A percentile compares a stretch with the other conserved stretches of the same genome.
phyloP scores from a whole-genome alignment of 768 basidiomycete species.

The Xerocomellus intermedius region DNA sequence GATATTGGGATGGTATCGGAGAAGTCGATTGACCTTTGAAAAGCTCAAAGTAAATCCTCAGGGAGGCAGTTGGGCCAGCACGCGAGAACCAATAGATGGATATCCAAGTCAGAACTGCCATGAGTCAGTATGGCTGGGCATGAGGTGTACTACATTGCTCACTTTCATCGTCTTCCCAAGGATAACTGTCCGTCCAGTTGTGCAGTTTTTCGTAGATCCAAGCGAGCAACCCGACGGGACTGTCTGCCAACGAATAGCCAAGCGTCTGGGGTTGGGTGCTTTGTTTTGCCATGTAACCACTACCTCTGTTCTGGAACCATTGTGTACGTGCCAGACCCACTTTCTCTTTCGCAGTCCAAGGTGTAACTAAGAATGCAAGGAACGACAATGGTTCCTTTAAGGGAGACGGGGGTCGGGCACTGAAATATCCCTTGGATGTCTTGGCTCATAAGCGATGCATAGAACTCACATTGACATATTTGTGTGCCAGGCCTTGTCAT shows the following conservation, averaged over 20 bases:
- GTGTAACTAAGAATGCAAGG: constrained; percentile 27
- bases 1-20: not conserved
- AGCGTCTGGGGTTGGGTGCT: constrained; percentile 50
- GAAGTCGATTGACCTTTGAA: not conserved
- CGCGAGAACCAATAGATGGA: constrained; percentile 60
- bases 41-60: constrained; percentile 58
- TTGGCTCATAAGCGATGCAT: not conserved
- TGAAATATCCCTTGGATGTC: not conserved
- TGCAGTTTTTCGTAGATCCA: constrained; percentile 57
- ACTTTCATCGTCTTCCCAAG: constrained; percentile 59
- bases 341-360: constrained; percentile 29
- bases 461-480: constrained; percentile 42
- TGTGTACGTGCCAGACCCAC: constrained; percentile 18
- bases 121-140: not conserved
- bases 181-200: constrained; percentile 50
- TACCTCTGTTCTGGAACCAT: constrained; percentile 22
- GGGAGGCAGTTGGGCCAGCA: constrained; percentile 54
- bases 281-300: constrained; percentile 34
- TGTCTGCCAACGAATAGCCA: constrained; percentile 55
- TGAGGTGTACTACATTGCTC: constrained; percentile 5
- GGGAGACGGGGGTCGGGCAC: constrained; percentile 22
- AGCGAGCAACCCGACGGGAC: constrained; percentile 51
- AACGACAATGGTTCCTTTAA: constrained; percentile 27
- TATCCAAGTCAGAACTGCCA: constrained; percentile 56
- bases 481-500: constrained; percentile 51